These are phyloP conservation scores for Globisporangium cystogenes DNA, from an alignment of 352 stramenopile species.

Conservation along the genomic window DNA sequence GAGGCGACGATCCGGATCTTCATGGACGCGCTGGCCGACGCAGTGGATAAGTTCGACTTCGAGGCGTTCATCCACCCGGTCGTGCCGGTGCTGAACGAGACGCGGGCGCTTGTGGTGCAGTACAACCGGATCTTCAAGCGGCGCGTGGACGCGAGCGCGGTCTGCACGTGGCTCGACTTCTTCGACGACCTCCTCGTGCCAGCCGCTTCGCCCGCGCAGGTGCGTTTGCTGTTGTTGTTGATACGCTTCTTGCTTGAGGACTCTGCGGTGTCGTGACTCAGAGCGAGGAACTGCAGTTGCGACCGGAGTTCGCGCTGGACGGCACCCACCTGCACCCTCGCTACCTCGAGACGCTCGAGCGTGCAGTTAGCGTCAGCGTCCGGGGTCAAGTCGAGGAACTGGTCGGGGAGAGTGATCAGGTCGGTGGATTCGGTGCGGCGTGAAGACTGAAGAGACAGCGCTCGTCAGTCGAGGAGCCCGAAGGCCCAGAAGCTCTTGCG, in stretches of 20 bases:
- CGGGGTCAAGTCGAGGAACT: too few species aligned
- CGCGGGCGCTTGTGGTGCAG: constrained; percentile 65
- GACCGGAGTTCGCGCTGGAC: constrained; percentile 52
- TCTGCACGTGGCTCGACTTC: constrained; percentile 86
- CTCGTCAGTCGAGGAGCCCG: too few species aligned
- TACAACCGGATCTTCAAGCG: constrained; percentile 78
- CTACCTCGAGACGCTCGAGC: constrained; percentile 54
- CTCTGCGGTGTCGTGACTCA: too few species aligned
- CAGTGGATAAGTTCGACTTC: constrained; percentile 58
- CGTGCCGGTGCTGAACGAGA: constrained; percentile 87
- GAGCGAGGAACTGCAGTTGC: constrained; percentile 51
- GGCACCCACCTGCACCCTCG: constrained; percentile 82
- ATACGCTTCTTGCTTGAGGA: too few species aligned
- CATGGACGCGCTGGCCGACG: constrained; percentile 47
- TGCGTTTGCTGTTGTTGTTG: too few species aligned
- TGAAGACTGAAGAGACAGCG: too few species aligned
- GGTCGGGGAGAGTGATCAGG: too few species aligned
- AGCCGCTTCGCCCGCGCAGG: constrained; percentile 31
- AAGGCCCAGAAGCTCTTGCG: too few species aligned
- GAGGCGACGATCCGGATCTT: constrained; percentile 74
- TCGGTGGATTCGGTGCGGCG: too few species aligned
- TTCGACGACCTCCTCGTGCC: constrained; percentile 79
- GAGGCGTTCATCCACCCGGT: constrained; percentile 83
- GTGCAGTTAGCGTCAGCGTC: constrained; percentile 15
- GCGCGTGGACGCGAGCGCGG: constrained; percentile 27